Base-by-base conservation (phyloP, 345 rosid genomes). In the Dipteronia dyeriana region DNA sequence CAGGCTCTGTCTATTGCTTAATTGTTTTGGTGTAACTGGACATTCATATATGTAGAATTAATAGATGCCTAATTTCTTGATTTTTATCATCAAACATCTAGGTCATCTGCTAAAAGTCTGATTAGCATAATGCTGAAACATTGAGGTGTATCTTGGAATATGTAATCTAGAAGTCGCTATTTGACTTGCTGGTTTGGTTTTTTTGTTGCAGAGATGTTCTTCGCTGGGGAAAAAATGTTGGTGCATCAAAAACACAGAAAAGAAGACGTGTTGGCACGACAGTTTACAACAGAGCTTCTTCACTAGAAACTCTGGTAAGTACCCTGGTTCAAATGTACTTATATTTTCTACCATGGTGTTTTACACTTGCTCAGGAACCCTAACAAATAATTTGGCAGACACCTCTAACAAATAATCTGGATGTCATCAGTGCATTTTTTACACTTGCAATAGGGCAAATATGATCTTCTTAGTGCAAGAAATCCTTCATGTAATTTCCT, bases 251-350 rank as follows among this genome's bases (percentile, higher is more conserved):
- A 82, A 81, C 92, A 69, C 69, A 83, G 70, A 85, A 91, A 5
- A 91, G 82, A 82, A 89, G 78, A 74, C 87, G 89, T 71, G 92
- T 84, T 49, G 95, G 92, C 56, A 70, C 79, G 45, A 88, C 88
- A 54, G 89, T 87, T 82, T 91, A 91, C 76, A 89, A 89, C 68
- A 79, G 89, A 83, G 95, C 92, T 43, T 91, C 95, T 41, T 91
- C 95, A 9, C 75, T 91, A 49, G 95, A 91, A 84, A 86, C 92
- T 16, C 85, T 89, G 61, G 95, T 91, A 34, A 79, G 90, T 76
- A n/a, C 54, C 69, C 56, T 75, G 38, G 2, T 12, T 77, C 39
- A 4, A 59, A 49, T 62, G 59, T 22, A 56, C 73, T 10, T 77
- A 75, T 70, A 8, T 7, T 63, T 16, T 22, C 5, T 9, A 47